These are phyloP conservation scores for Penicillium macrosclerotiorum DNA, from an alignment of 495 filamentous ascomycete species.

Conservation along the genomic window DNA sequence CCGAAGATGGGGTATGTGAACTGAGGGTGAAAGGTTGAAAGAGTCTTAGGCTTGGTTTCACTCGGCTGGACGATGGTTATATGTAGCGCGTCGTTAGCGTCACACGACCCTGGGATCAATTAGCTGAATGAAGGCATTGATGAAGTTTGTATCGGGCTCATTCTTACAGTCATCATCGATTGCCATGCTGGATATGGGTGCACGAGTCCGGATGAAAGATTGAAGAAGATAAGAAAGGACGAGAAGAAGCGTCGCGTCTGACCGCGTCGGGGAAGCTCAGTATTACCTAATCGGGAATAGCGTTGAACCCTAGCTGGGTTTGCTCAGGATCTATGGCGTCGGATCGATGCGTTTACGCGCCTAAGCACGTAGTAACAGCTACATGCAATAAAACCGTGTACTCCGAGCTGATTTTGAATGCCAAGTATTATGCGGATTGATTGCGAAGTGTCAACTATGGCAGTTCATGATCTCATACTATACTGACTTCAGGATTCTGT, in stretches of 20 bases:
- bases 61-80: slow-evolving; percentile 66
- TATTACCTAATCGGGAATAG: slow-evolving; percentile 29
- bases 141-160: background rate
- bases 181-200: slow-evolving; percentile 33
- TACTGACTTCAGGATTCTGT: too few relatives aligned
- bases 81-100: slow-evolving; percentile 70
- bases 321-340: too few relatives aligned
- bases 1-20: slow-evolving; percentile 94
- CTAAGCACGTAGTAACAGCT: too few relatives aligned
- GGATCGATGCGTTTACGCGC: too few relatives aligned
- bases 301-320: too few relatives aligned
- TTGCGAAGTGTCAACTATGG: too few relatives aligned
- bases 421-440: too few relatives aligned
- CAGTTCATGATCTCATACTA: too few relatives aligned
- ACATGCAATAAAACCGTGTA: too few relatives aligned
- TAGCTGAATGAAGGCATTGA: background rate
- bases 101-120: slow-evolving; percentile 60
- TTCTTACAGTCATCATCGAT: slow-evolving; percentile 53
- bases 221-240: slow-evolving; percentile 5
- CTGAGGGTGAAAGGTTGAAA: slow-evolving; percentile 72
- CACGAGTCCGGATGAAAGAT: background rate
- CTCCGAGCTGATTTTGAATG: too few relatives aligned
- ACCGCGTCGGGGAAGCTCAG: slow-evolving; percentile 18
- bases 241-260: slow-evolving; percentile 12
- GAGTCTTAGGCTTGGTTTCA: slow-evolving; percentile 51